Evolutionary conservation across 768 basidiomycete genomes (phyloP), one percentile per base, ranked within the genome.

Genomic region (Suillus spraguei): DNA sequence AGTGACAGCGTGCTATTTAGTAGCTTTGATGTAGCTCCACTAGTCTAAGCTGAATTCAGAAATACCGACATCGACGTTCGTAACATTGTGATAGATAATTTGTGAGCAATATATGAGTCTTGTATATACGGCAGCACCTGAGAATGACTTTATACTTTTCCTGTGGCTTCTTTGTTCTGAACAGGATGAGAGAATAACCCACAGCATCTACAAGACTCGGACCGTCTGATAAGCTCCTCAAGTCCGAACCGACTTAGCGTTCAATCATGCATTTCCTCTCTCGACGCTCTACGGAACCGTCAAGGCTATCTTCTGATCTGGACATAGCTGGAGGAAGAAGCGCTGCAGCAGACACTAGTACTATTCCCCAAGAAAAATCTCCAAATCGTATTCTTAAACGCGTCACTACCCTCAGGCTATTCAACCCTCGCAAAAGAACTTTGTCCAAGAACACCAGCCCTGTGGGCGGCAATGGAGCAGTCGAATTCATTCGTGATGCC

Each of bases 191-290:
- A 28, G 28, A 28, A 28, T 28, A 28, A 28, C 28, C 28, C 28
- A 28, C 4, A 28, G 28, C 28, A 28, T 28, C 28, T 4, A 28
- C 28, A 28, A 28, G 28, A 28, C 28, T 28, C 28, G 28, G 28
- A 28, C 28, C 28, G 24, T 58, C 17, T 39, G 6, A 41, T 28
- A 39, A 58, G 16, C 55, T 39, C 55, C 10, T 41, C 7, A 24
- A 55, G n/a, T 11, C 59, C 22, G 46, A 47, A 47, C n/a, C 22
- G 17, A 53, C 14, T 60, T 61, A 42, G 61, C 32, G 20, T 55
- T 22, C 53, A 35, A 38, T 54, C 60, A 74, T 75, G 74, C 65
- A 61, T 16, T 75, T 76, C 67, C 70, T 75, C 66, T 67, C 70
- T 38, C 70, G 75, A 55, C 74, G 74, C 36, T 64, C 67, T 49